A percentile compares a stretch with the other conserved stretches of the same genome.
These are phyloP conservation scores for Glycyrrhiza uralensis DNA, from an alignment of 306 rosid species.

Conservation along the genomic window DNA sequence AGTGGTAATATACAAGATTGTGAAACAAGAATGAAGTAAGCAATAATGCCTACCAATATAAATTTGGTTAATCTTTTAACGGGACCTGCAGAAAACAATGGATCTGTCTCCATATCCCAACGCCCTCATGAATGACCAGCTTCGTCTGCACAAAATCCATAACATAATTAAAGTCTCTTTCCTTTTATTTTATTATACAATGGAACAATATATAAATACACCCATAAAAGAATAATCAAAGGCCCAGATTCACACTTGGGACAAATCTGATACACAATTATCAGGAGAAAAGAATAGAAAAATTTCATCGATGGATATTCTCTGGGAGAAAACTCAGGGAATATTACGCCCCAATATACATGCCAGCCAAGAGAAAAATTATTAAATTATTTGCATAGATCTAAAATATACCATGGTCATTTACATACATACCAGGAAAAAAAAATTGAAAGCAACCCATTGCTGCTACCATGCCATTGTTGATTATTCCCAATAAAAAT, in stretches of 20 bases:
- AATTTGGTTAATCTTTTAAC: constrained; percentile 42
- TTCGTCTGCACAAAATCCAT: constrained; percentile 56
- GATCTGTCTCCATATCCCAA: constrained; percentile 44
- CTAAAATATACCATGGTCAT: no score
- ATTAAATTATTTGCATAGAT: no score
- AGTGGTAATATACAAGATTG: constrained; percentile 85
- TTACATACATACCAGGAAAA: background rate
- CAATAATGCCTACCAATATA: constrained; percentile 45
- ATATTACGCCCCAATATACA: no score
- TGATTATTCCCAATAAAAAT: no score
- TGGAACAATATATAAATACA: background rate
- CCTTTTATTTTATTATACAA: background rate
- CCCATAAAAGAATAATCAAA: background rate
- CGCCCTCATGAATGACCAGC: constrained; percentile 60
- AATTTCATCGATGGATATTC: background rate
- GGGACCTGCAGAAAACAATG: constrained; percentile 46
- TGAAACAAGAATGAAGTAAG: constrained; percentile 37
- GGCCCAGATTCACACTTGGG: background rate
- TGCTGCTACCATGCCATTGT: background rate
- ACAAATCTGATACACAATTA: background rate
- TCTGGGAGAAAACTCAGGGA: no score
- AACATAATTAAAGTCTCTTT: constrained; percentile 21
- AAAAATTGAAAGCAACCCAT: background rate
- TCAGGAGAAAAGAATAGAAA: background rate
- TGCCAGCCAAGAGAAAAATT: background rate